Evolutionary conservation across 2,329 filamentous ascomycete species (phyloP).

Genomic region (Botrytis porri): DNA sequence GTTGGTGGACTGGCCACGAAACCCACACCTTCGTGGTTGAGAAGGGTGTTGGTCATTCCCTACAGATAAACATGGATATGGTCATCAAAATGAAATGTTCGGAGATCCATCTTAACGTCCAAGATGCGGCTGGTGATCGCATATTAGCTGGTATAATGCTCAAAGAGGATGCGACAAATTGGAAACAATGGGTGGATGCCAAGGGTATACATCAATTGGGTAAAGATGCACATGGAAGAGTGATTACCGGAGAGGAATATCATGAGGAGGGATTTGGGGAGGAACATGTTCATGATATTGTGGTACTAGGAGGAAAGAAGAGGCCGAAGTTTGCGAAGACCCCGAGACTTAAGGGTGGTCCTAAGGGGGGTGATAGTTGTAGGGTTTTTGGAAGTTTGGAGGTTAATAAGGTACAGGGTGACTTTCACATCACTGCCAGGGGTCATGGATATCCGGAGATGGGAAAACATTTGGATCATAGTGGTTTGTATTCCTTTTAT

Average conservation of each 20-base stretch:
- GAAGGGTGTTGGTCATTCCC: constrained; percentile 78
- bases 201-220: constrained; percentile 63
- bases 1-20: constrained; percentile 83
- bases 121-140: constrained; percentile 89
- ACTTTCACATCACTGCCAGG: constrained; percentile 94
- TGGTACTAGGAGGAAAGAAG: constrained; percentile 63
- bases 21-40: constrained; percentile 91
- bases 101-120: constrained; percentile 93
- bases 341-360: constrained; percentile 52
- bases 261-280: constrained; percentile 70
- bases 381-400: constrained; percentile 86
- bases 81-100: constrained; percentile 84
- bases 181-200: constrained; percentile 75
- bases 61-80: constrained; percentile 96
- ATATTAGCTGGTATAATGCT: constrained; percentile 78
- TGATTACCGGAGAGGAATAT: constrained; percentile 57
- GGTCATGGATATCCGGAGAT: constrained; percentile 91
- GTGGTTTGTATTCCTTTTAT: constrained; percentile 49
- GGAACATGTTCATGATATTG: constrained; percentile 88
- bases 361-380: constrained; percentile 63
- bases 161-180: constrained; percentile 72
- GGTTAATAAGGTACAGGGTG: constrained; percentile 94
- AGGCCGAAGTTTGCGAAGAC: constrained; percentile 72
- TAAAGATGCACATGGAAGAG: constrained; percentile 51
- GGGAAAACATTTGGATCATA: constrained; percentile 77